phyloP scores from a whole-genome alignment of 768 basidiomycete species.

The Gloeophyllum trabeum region DNA sequence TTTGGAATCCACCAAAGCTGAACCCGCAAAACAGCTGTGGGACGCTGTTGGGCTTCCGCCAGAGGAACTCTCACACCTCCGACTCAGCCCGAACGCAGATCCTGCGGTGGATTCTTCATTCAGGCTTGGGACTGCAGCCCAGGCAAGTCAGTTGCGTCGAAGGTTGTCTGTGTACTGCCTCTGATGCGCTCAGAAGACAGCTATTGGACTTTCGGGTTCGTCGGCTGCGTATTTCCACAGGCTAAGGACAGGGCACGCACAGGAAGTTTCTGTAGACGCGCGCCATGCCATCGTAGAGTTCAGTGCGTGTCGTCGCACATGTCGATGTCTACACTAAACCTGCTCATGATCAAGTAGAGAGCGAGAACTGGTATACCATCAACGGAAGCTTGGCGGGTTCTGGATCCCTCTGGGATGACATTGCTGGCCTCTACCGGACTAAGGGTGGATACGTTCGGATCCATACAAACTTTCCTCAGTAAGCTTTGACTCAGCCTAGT shows the following conservation, averaged over 20 bases:
- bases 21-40: too few relatives aligned
- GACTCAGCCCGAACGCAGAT: too few relatives aligned
- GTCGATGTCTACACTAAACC: background rate
- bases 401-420: slow-evolving; percentile 29
- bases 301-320: slow-evolving; percentile 21
- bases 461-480: slow-evolving; percentile 62
- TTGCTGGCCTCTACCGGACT: slow-evolving; percentile 45
- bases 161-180: slow-evolving; percentile 1
- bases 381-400: slow-evolving; percentile 22
- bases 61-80: too few relatives aligned
- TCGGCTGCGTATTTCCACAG: slow-evolving; percentile 39
- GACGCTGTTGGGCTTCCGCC: too few relatives aligned
- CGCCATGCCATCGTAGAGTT: slow-evolving; percentile 46
- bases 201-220: slow-evolving; percentile 39
- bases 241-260: slow-evolving; percentile 32
- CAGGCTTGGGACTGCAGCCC: slow-evolving; percentile 38
- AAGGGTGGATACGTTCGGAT: slow-evolving; percentile 41
- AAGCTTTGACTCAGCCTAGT: slow-evolving; percentile 7
- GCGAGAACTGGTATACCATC: slow-evolving; percentile 38
- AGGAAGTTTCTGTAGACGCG: slow-evolving; percentile 39
- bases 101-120: slow-evolving; percentile 41
- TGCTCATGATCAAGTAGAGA: slow-evolving; percentile 22
- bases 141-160: slow-evolving; percentile 23
- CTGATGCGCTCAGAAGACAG: slow-evolving; percentile 18
- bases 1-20: too few relatives aligned